A percentile compares a stretch with the other conserved stretches of the same genome.
These are phyloP conservation scores for Ascodesmis nigricans DNA, from an alignment of 495 filamentous ascomycete genomes.

Conservation along the genomic window DNA sequence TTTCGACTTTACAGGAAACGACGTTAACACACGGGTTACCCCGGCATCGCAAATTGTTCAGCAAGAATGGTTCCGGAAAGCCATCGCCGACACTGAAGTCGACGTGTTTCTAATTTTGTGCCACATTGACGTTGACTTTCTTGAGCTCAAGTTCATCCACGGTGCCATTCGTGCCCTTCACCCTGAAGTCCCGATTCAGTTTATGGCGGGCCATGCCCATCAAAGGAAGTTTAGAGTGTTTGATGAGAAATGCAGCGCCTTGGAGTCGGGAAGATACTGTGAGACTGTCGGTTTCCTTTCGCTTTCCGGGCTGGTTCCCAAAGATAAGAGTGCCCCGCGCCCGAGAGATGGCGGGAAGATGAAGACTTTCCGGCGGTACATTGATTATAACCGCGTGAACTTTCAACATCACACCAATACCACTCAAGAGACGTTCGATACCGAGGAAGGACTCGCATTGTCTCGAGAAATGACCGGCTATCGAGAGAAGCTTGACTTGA, in stretches of 20 bases:
- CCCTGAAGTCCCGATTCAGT: slow-evolving; percentile 67
- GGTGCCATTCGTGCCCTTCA: slow-evolving; percentile 53
- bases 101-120: slow-evolving; percentile 78
- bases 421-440: slow-evolving; percentile 49
- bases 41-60: slow-evolving; percentile 23
- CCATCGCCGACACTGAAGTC: slow-evolving; percentile 52
- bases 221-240: slow-evolving; percentile 67
- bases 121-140: slow-evolving; percentile 55
- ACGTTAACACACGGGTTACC: slow-evolving; percentile 70
- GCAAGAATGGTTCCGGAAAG: slow-evolving; percentile 73
- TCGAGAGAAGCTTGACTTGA: slow-evolving; percentile 48
- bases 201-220: slow-evolving; percentile 84
- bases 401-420: slow-evolving; percentile 62
- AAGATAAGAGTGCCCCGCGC: slow-evolving; percentile 18
- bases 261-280: slow-evolving; percentile 88
- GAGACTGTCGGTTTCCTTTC: slow-evolving; percentile 96
- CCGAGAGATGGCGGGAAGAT: slow-evolving; percentile 21
- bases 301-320: slow-evolving; percentile 40
- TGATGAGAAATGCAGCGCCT: slow-evolving; percentile 54
- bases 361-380: slow-evolving; percentile 57
- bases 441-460: slow-evolving; percentile 51
- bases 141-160: slow-evolving; percentile 57
- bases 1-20: slow-evolving; percentile 76
- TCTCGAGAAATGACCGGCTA: slow-evolving; percentile 46
- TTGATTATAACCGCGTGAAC: slow-evolving; percentile 83